Percentiles rank a stretch among this genome's conserved stretches.
These are phyloP conservation scores for Solanum tarapatanum DNA, from an alignment of 257 asterid species.

Conservation along the genomic window DNA sequence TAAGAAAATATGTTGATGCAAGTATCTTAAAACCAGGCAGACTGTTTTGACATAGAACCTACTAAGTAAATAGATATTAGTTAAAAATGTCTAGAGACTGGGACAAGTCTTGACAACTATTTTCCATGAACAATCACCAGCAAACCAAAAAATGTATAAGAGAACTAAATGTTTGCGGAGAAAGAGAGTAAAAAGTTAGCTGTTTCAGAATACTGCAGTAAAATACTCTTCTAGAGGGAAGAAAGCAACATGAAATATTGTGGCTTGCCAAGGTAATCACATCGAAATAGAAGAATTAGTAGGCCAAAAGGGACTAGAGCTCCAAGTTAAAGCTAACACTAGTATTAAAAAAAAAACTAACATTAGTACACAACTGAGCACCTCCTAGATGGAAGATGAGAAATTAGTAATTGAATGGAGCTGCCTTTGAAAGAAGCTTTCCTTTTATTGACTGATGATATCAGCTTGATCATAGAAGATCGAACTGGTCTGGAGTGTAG, in stretches of 20 bases:
- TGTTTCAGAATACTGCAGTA: neutral
- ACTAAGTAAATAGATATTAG: neutral
- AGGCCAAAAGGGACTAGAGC: neutral
- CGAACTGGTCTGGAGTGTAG: neutral
- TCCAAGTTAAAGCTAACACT: neutral
- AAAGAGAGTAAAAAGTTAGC: neutral
- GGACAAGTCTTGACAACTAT: neutral
- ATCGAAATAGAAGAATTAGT: neutral
- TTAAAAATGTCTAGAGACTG: neutral
- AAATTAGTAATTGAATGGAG: neutral
- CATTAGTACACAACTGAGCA: neutral
- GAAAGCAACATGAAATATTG: neutral
- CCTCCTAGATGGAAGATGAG: neutral
- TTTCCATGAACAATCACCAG: neutral
- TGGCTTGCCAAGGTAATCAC: neutral
- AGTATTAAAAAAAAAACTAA: neutral
- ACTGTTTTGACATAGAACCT: neutral
- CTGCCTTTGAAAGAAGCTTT: neutral
- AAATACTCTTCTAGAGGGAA: neutral
- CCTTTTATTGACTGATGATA: neutral
- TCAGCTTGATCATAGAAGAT: neutral
- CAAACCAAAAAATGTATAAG: neutral
- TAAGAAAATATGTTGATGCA: neutral
- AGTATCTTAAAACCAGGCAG: neutral
- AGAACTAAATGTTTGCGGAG: neutral